Conservation (phyloP, 129 eudicot genomes). For the Flaveria bidentis region DNA sequence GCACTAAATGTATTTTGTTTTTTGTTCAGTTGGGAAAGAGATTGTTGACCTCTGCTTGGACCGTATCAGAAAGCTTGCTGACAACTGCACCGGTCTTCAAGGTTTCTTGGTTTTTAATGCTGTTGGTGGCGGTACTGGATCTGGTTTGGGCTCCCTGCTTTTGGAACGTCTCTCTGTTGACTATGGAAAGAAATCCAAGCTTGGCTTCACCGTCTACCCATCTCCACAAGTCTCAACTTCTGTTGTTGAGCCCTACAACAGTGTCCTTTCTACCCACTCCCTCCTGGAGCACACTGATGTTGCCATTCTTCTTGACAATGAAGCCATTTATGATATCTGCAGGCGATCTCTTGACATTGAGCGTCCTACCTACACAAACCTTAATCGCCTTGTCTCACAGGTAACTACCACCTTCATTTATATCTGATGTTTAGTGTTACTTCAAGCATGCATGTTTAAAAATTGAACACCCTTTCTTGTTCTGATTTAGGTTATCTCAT, state of each 20-base stretch:
- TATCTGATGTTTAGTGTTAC: neutral
- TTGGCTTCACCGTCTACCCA: slow-evolving; percentile 64
- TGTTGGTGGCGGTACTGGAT: slow-evolving; percentile 54
- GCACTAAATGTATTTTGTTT: neutral
- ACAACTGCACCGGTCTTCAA: slow-evolving; percentile 79
- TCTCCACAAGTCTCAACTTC: slow-evolving; percentile 73
- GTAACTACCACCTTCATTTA: slow-evolving; percentile 7
- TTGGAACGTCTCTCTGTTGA: slow-evolving; percentile 68
- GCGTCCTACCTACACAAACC: slow-evolving; percentile 70
- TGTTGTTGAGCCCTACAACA: slow-evolving; percentile 61
- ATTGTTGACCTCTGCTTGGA: slow-evolving; percentile 73
- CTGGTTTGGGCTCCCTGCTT: slow-evolving; percentile 67
- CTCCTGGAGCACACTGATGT: slow-evolving; percentile 74
- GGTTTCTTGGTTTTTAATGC: slow-evolving; percentile 73
- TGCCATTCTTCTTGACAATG: slow-evolving; percentile 70
- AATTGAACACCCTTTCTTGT: neutral
- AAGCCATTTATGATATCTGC: slow-evolving; percentile 75
- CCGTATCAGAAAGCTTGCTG: slow-evolving; percentile 74
- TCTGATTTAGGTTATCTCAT: slow-evolving; percentile 52
- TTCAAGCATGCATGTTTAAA: neutral
- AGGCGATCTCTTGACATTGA: slow-evolving; percentile 76
- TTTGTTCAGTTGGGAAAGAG: slow-evolving; percentile 61
- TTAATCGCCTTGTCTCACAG: slow-evolving; percentile 68
- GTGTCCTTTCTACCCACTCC: slow-evolving; percentile 71
- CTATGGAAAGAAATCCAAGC: slow-evolving; percentile 46